Conservation (phyloP, 208 protist species). For the Novymonas esmeraldas region DNA sequence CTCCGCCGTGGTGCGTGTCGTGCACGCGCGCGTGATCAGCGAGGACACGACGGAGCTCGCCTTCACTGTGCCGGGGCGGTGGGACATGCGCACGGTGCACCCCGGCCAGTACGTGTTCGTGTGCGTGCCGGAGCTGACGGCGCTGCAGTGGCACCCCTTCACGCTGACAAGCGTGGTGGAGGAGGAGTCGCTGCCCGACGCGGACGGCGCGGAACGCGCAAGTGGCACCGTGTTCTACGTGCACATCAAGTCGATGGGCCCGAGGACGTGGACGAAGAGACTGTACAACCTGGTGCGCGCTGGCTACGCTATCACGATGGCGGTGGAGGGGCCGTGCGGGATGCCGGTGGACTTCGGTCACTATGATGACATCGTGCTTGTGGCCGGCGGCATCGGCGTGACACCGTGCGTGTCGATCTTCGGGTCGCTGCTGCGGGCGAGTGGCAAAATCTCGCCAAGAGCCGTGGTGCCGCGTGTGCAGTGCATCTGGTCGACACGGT, state of each 20-base stretch:
- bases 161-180: constrained; percentile 41
- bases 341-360: constrained; percentile 35
- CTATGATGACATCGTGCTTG: constrained; percentile 41
- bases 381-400: constrained; percentile 54
- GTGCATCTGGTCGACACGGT: constrained; percentile 11
- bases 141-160: constrained; percentile 76
- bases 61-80: constrained; percentile 20
- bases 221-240: constrained; percentile 31
- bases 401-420: constrained; percentile 50
- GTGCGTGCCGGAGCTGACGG: constrained; percentile 56
- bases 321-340: constrained; percentile 55
- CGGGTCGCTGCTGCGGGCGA: constrained; percentile 19
- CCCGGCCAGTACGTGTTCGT: constrained; percentile 57
- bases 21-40: constrained; percentile 24
- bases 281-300: constrained; percentile 32
- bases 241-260: constrained; percentile 61
- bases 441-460: not conserved
- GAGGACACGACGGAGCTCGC: constrained; percentile 27
- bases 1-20: constrained; percentile 24
- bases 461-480: constrained; percentile 1
- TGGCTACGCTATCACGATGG: constrained; percentile 31
- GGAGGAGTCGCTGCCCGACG: constrained; percentile 7
- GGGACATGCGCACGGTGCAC: constrained; percentile 11
- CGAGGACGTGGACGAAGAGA: constrained; percentile 42
- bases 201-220: not conserved